Conservation (phyloP, 306 rosid species). For the Spatholobus suberectus region DNA sequence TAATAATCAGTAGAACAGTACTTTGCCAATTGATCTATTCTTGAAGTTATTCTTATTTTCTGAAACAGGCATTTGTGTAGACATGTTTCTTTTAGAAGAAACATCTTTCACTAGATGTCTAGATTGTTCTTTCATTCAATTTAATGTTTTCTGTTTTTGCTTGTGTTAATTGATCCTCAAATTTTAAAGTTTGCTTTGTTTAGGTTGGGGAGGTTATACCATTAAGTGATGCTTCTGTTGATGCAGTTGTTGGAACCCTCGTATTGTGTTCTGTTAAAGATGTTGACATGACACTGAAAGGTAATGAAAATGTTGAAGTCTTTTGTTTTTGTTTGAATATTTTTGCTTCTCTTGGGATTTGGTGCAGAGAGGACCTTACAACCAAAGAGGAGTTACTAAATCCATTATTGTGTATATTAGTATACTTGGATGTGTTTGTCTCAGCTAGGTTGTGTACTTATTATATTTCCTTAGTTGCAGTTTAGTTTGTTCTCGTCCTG, state of each 20-base stretch:
- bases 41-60: background rate
- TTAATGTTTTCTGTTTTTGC: background rate
- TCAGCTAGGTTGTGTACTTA: background rate
- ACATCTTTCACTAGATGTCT: background rate
- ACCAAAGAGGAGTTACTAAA: slow-evolving; percentile 26
- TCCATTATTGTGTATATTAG: background rate
- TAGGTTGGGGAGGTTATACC: slow-evolving; percentile 92
- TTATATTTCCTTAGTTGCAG: background rate
- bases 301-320: slow-evolving; percentile 45
- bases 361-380: background rate
- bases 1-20: background rate
- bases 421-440: background rate
- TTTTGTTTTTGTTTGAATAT: slow-evolving; percentile 9
- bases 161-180: slow-evolving; percentile 20
- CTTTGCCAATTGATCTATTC: slow-evolving; percentile 10
- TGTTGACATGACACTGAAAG: slow-evolving; percentile 68
- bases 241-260: slow-evolving; percentile 91
- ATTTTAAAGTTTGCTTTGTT: slow-evolving; percentile 21
- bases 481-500: no score
- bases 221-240: slow-evolving; percentile 77
- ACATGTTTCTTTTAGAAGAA: slow-evolving; percentile 1
- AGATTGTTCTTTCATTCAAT: slow-evolving; percentile 1
- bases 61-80: slow-evolving; percentile 1
- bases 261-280: slow-evolving; percentile 85
- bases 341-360: slow-evolving; percentile 10